Evolutionary conservation across 1,284 basidiomycete genomes (phyloP).

Genomic region (Ceratobasidium sp.): DNA sequence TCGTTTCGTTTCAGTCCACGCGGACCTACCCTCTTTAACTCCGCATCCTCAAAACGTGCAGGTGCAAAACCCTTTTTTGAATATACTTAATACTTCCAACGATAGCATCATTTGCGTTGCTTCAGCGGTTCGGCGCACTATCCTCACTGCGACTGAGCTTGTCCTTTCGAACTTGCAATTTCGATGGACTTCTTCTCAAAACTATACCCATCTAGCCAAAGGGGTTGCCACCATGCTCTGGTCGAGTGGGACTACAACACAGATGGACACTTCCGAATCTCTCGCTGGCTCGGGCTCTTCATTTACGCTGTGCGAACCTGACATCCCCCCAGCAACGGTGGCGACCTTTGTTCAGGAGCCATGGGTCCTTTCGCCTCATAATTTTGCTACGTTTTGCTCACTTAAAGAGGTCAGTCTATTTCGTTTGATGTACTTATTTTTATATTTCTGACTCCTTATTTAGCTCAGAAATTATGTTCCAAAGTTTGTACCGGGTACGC

Average conservation of each 20-base stretch:
- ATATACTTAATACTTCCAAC: slow-evolving; percentile 18
- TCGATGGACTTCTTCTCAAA: slow-evolving; percentile 32
- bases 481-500: slow-evolving; percentile 13
- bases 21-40: slow-evolving; percentile 38
- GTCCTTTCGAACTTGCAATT: slow-evolving; percentile 33
- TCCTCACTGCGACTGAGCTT: slow-evolving; percentile 30
- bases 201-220: slow-evolving; percentile 30
- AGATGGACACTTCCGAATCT: slow-evolving; percentile 5
- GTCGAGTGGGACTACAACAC: slow-evolving; percentile 6
- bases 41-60: slow-evolving; percentile 1
- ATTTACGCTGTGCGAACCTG: slow-evolving; percentile 23
- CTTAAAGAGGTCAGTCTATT: slow-evolving; percentile 15
- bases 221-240: slow-evolving; percentile 32
- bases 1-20: slow-evolving; percentile 38
- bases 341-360: slow-evolving; percentile 34
- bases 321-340: slow-evolving; percentile 24
- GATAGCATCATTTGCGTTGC: slow-evolving; percentile 36
- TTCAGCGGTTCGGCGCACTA: slow-evolving; percentile 27
- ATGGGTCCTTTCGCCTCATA: slow-evolving; percentile 34
- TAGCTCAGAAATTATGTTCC: slow-evolving; percentile 36
- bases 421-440: background rate
- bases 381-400: slow-evolving; percentile 31
- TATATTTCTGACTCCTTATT: background rate
- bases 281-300: slow-evolving; percentile 13
- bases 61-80: slow-evolving; percentile 32